Base-by-base conservation (phyloP, 352 stramenopile genomes). In the Phytophthora pisi region DNA sequence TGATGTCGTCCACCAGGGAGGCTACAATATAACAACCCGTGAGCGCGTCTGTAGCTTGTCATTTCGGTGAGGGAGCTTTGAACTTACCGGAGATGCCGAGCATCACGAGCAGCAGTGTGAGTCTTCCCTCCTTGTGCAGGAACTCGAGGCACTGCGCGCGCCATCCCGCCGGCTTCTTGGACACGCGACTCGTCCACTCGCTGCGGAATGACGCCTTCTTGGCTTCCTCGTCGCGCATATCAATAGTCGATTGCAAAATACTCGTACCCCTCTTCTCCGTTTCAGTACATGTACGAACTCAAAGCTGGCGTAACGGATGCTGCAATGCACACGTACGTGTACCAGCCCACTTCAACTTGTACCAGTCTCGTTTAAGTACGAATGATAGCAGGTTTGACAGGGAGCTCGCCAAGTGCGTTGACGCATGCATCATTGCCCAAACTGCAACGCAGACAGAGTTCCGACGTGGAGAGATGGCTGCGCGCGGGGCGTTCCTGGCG, bases 401-500 rank as follows among this genome's bases (percentile, higher is more conserved):
- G 18, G 3, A 42, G 36, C 36, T n/a, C 36, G 20, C 46, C 38
- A 63, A 64, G 56, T 71, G 43, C 64, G 57, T 74, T 74, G 66
- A 70, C 61, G 61, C 55, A 70, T 72, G 40, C 55, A 68, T 65
- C 40, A 46, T 46, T 49, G 20, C 49, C 40, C 40, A 23, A 46
- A 58, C 30, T 74, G 47, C 50, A 68, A 65, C 23, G 28, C 42
- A n/a, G 50, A 4, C 1, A 7, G 34, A 40, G 34, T 40, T 2
- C 10, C 26, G 26, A 24, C 8, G 31, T 16, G n/a, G 46, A 34
- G 36, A 42, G 7, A 81, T 82, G 74, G 64, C 72, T 2, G 61
- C 67, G 23, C 81, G 77, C 23, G 84, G 84, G 16, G 73, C 84
- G 7, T 91, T 93, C 74, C 71, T 95, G 53, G 72, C 79, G 57